A percentile compares a stretch with the other conserved stretches of the same genome.
Conservation (phyloP, 2,329 filamentous ascomycete species). For the Coniella vitis region DNA sequence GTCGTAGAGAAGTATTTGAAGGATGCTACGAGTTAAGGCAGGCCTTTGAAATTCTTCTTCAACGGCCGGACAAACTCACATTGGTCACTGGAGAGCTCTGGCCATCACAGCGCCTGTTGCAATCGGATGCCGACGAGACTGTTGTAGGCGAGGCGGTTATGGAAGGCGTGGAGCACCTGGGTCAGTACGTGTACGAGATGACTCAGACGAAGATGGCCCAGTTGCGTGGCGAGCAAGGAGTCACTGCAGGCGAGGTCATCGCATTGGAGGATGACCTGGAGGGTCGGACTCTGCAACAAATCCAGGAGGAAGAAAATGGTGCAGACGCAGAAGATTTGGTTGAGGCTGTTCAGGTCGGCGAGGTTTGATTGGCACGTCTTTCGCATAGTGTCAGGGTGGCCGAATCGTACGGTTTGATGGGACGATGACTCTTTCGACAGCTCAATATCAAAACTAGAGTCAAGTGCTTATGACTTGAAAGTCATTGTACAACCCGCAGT, state of each 20-base stretch:
- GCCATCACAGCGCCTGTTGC: slow-evolving; percentile 53
- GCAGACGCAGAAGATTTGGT: slow-evolving; percentile 16
- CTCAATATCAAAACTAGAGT: too few species aligned
- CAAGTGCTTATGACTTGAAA: background rate
- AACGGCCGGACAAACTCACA: slow-evolving; percentile 72
- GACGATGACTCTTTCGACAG: too few species aligned
- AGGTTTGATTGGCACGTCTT: slow-evolving; percentile 16
- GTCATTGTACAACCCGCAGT: background rate
- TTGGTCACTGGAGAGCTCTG: slow-evolving; percentile 84
- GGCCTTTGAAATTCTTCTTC: slow-evolving; percentile 73
- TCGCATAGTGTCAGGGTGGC: too few species aligned
- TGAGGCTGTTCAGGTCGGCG: slow-evolving; percentile 26
- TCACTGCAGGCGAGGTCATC: slow-evolving; percentile 24
- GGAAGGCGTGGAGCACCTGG: slow-evolving; percentile 88
- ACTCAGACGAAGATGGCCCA: slow-evolving; percentile 57
- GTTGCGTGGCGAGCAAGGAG: slow-evolving; percentile 34
- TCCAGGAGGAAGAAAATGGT: slow-evolving; percentile 20
- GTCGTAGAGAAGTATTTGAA: slow-evolving; percentile 82
- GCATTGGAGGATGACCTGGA: slow-evolving; percentile 17
- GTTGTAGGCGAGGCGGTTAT: slow-evolving; percentile 61
- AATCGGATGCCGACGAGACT: slow-evolving; percentile 39
- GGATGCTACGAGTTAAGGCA: slow-evolving; percentile 79
- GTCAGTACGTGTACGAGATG: slow-evolving; percentile 96
- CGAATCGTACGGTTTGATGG: too few species aligned
- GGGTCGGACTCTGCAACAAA: slow-evolving; percentile 21